These are phyloP conservation scores for Curvularia eragrostidis DNA, from an alignment of 2,329 filamentous ascomycete genomes.

Conservation along the genomic window DNA sequence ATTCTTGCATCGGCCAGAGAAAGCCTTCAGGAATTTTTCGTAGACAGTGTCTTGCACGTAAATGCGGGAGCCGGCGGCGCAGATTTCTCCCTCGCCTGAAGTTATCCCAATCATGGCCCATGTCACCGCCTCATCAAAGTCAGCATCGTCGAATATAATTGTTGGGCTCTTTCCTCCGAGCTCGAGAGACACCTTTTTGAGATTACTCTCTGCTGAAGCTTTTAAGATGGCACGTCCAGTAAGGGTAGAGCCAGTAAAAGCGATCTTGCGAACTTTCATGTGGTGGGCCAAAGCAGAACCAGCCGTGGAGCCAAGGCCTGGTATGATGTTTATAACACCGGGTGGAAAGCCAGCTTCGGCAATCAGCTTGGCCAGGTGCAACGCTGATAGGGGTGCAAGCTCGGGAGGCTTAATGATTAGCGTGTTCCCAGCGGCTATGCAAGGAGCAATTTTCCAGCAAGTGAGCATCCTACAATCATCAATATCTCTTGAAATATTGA, in stretches of 20 bases:
- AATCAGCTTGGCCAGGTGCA: neutral
- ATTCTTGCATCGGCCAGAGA: neutral
- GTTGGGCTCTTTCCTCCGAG: constrained; percentile 57
- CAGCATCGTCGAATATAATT: constrained; percentile 57
- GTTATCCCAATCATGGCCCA: neutral
- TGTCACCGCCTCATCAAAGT: constrained; percentile 40
- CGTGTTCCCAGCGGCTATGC: neutral
- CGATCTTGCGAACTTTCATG: constrained; percentile 53
- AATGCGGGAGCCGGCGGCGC: neutral
- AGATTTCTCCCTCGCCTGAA: neutral
- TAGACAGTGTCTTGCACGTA: neutral
- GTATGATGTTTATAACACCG: neutral
- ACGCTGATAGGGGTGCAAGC: neutral
- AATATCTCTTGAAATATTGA: neutral
- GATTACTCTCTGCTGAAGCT: constrained; percentile 47
- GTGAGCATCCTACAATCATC: neutral
- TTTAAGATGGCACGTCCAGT: constrained; percentile 51
- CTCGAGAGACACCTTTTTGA: constrained; percentile 55
- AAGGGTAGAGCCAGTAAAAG: constrained; percentile 51
- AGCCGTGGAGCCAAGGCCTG: neutral
- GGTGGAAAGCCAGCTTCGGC: neutral
- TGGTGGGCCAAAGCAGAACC: neutral
- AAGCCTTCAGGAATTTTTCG: neutral
- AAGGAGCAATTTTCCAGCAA: neutral
- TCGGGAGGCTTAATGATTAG: neutral